A percentile compares a stretch with the other conserved stretches of the same genome.
phyloP scores from a whole-genome alignment of 129 eudicot species.

The Ambrosia artemisiifolia region DNA sequence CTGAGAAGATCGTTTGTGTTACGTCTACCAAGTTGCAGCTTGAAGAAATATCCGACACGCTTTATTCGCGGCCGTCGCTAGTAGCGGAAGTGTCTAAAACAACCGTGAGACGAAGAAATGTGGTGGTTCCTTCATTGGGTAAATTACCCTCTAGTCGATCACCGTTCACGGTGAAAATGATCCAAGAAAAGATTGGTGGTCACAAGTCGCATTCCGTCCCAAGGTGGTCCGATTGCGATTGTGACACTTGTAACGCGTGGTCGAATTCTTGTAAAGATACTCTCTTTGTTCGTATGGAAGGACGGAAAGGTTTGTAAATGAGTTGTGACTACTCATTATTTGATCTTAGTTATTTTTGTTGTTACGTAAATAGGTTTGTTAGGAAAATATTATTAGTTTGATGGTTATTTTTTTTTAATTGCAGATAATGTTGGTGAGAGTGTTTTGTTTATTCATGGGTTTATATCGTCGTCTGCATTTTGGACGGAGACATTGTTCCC shows the following conservation, averaged over 20 bases:
- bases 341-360: background rate
- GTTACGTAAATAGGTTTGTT: no score
- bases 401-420: background rate
- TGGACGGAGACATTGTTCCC: constrained; percentile 89
- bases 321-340: no score
- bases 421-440: constrained; percentile 63
- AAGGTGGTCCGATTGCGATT: constrained; percentile 95
- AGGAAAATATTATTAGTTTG: background rate
- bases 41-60: constrained; percentile 83
- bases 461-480: constrained; percentile 77
- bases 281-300: constrained; percentile 56
- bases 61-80: constrained; percentile 59
- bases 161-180: constrained; percentile 58
- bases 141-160: constrained; percentile 16
- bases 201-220: constrained; percentile 38
- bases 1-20: constrained; percentile 61
- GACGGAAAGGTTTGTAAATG: constrained; percentile 48
- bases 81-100: constrained; percentile 63
- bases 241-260: constrained; percentile 76
- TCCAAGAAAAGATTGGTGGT: constrained; percentile 56
- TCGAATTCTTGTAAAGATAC: constrained; percentile 50
- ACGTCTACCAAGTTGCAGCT: constrained; percentile 51
- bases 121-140: background rate
- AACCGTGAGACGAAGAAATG: constrained; percentile 34
- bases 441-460: constrained; percentile 89